A percentile compares a stretch with the other conserved stretches of the same genome.
These are phyloP conservation scores for Catunica adiposa DNA, from an alignment of 2,329 filamentous ascomycete species.

Conservation along the genomic window DNA sequence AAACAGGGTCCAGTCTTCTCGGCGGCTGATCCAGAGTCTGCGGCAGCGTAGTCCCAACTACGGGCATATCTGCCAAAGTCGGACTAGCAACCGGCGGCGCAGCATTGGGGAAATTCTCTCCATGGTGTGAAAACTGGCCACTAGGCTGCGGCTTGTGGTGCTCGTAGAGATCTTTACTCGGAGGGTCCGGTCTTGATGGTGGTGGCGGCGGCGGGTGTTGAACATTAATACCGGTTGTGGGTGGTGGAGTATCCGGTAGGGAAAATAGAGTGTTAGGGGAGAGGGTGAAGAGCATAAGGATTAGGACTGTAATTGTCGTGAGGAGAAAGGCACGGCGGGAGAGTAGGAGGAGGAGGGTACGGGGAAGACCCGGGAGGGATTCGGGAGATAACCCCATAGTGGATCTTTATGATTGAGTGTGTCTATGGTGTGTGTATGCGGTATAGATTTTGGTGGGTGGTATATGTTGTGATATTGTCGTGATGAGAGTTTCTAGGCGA, in stretches of 20 bases:
- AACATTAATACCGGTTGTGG: background rate
- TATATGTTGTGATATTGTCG: background rate
- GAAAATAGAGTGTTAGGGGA: constrained; percentile 7
- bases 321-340: constrained; percentile 13
- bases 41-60: constrained; percentile 4
- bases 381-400: constrained; percentile 9
- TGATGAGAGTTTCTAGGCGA: background rate
- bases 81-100: background rate
- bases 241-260: constrained; percentile 3
- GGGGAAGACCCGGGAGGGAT: background rate
- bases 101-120: background rate
- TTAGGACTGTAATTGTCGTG: constrained; percentile 7
- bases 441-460: background rate
- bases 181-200: constrained; percentile 1
- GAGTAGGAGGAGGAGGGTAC: constrained; percentile 5
- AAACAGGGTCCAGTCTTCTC: constrained; percentile 19
- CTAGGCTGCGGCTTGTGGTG: background rate
- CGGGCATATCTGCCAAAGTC: background rate
- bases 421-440: background rate
- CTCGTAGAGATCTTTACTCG: constrained; percentile 2
- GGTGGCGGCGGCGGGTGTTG: constrained; percentile 9
- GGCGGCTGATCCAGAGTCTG: constrained; percentile 14
- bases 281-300: constrained; percentile 13
- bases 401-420: no score
- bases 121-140: background rate